Evolutionary conservation across 176 grass and related monocot species (phyloP).

Genomic region (Pharus latifolius): DNA sequence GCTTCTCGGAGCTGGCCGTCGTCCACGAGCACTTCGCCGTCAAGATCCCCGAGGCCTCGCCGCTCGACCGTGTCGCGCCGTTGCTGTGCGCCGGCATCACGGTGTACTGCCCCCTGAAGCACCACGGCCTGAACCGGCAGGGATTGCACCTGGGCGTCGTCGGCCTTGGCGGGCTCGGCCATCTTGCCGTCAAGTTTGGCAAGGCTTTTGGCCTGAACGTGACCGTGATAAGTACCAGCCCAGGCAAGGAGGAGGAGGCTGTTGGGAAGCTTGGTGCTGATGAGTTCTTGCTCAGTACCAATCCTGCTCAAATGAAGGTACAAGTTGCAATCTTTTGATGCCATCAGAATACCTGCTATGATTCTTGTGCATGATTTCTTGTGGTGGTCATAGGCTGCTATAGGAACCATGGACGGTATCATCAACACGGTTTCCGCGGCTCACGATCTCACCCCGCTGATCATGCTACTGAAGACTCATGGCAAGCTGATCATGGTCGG

Average conservation of each 20-base stretch:
- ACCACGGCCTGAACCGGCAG: conserved; percentile 21
- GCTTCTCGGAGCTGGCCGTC: conserved; percentile 24
- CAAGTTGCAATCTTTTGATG: not conserved
- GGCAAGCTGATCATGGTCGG: conserved; percentile 19
- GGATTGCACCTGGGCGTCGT: conserved; percentile 41
- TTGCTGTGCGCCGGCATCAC: conserved; percentile 47
- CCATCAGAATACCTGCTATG: not conserved
- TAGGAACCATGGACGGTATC: conserved; percentile 19
- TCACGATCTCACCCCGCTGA: not conserved
- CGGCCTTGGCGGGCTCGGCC: conserved; percentile 42
- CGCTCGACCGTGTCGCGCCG: conserved; percentile 19
- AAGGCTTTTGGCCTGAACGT: conserved; percentile 40
- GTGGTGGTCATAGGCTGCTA: not conserved
- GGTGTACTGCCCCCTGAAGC: conserved; percentile 38
- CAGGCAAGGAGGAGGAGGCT: conserved; percentile 30
- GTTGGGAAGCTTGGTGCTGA: conserved; percentile 31
- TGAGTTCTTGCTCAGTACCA: conserved; percentile 13
- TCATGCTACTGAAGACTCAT: conserved; percentile 5
- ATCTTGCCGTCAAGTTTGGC: conserved; percentile 44
- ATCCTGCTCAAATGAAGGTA: conserved; percentile 20
- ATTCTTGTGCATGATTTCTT: no score
- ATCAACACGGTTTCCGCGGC: conserved; percentile 4
- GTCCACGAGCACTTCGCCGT: conserved; percentile 26
- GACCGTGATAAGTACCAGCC: conserved; percentile 43
- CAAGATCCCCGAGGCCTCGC: conserved; percentile 26